Conservation (phyloP, 176 grass and related monocot species). For the Triticum turgidum region DNA sequence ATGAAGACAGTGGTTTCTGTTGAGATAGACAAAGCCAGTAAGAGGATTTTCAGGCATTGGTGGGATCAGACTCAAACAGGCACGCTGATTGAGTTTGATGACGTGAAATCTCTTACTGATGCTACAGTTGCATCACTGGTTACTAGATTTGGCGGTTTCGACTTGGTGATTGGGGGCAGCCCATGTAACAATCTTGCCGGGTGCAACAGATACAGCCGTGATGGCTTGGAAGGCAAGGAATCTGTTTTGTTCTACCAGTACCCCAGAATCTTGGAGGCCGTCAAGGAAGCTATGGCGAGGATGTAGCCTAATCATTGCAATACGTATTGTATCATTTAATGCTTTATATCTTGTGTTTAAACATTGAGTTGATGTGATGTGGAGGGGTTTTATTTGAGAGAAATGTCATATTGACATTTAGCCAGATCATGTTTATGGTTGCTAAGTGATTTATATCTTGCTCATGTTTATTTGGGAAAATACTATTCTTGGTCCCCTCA, state of each 20-base stretch:
- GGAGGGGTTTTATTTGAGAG: not conserved
- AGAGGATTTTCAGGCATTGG: constrained; percentile 59
- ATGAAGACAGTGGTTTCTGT: constrained; percentile 64
- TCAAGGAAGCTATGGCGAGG: constrained; percentile 44
- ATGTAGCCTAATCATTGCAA: not conserved
- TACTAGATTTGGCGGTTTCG: constrained; percentile 48
- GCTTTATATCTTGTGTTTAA: not conserved
- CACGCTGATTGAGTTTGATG: constrained; percentile 50
- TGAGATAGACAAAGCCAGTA: constrained; percentile 57
- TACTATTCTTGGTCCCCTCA: too few species aligned
- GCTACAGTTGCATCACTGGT: constrained; percentile 32
- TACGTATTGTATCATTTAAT: not conserved
- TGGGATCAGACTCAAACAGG: constrained; percentile 76
- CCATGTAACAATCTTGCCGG: constrained; percentile 77
- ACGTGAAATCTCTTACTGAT: constrained; percentile 41
- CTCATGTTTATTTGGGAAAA: too few species aligned
- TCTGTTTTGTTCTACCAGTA: constrained; percentile 71
- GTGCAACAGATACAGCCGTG: constrained; percentile 46
- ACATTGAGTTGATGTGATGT: not conserved
- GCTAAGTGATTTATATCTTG: too few species aligned
- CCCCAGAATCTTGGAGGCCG: constrained; percentile 48
- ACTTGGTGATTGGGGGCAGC: constrained; percentile 78
- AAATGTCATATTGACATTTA: too few species aligned
- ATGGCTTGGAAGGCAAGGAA: constrained; percentile 47
- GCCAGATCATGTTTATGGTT: too few species aligned